Evolutionary conservation across 257 asterid species (phyloP), one percentile per base, ranked within the genome.

Genomic region (Cordia subcordata): DNA sequence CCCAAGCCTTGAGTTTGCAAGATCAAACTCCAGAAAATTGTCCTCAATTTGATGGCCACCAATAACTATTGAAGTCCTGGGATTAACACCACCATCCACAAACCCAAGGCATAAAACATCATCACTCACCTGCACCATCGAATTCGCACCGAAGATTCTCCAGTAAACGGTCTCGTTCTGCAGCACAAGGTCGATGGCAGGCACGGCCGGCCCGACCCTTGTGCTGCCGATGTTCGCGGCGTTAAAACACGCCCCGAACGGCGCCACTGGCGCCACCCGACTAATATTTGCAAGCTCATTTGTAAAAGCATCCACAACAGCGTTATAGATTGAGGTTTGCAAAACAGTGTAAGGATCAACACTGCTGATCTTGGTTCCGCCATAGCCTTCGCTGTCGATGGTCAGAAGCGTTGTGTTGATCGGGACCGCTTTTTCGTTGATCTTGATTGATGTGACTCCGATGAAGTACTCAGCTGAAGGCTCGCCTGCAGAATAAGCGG

Each of bases 401-500:
- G 68, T 60, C 14, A 81, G 57, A 53, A 71, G 54, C 1, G 65
- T 55, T 20, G 65, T 51, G 67, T 73, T 74, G 1, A 79, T 1
- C 1, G 73, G 72, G 4, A 82, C 82, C 1, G 4, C 46, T 33
- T 69, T 61, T 11, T 68, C 63, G 1, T 79, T 74, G 60, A 79
- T 20, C 62, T 57, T 72, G 37, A 76, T 53, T 17, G 83, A 74
- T n/a, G 68, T 62, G 5, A 82, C 75, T 0, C 78, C 78, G 17
- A 82, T 74, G 68, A 82, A 82, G 70, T 82, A 79, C 40, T 82
- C 88, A 19, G 71, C 62, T 1, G 88, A 79, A n/a, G 81, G 79
- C 52, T 49, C 60, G 4, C 76, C 80, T 3, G 0, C 10, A 0
- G 54, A 8, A 60, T 4, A 70, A 14, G 66, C 8, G 0, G 79